Conservation (phyloP, 139 green algal species). For the Tetradesmus obliquus region DNA sequence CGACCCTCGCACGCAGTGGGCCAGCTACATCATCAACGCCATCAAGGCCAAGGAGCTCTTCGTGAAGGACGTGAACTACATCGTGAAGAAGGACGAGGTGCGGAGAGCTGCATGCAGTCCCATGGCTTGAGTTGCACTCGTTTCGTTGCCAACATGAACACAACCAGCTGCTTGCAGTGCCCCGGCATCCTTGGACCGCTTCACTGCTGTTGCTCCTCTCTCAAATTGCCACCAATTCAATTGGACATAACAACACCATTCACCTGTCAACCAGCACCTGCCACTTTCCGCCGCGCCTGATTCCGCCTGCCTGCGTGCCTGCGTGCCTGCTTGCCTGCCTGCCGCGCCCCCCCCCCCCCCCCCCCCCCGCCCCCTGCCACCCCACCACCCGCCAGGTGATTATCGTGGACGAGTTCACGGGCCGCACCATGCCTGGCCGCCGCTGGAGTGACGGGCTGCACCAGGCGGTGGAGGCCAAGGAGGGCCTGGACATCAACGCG, state of each 20-base stretch:
- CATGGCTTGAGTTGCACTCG: background rate
- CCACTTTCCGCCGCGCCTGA: background rate
- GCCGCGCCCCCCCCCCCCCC: no score
- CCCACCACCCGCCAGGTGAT: constrained; percentile 68
- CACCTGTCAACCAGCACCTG: background rate
- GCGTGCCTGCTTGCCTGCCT: background rate
- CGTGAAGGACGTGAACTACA: constrained; percentile 94
- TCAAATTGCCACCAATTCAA: background rate
- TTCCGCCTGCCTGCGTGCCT: background rate
- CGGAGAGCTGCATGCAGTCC: background rate
- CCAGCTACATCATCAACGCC: constrained; percentile 95
- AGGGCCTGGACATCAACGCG: constrained; percentile 95
- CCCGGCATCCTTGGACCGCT: no score
- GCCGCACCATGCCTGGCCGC: constrained; percentile 93
- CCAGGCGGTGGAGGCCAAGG: constrained; percentile 98
- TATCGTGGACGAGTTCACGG: constrained; percentile 99
- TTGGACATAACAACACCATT: background rate
- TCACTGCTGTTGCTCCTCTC: no score
- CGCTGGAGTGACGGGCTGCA: constrained; percentile 95
- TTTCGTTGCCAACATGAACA: no score
- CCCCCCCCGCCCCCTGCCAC: no score
- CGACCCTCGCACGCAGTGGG: constrained; percentile 96
- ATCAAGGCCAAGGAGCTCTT: constrained; percentile 99
- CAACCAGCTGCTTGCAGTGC: no score
- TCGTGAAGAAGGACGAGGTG: constrained; percentile 87